Conservation (phyloP, 78 protist genomes). For the Emiliania huxleyi region DNA sequence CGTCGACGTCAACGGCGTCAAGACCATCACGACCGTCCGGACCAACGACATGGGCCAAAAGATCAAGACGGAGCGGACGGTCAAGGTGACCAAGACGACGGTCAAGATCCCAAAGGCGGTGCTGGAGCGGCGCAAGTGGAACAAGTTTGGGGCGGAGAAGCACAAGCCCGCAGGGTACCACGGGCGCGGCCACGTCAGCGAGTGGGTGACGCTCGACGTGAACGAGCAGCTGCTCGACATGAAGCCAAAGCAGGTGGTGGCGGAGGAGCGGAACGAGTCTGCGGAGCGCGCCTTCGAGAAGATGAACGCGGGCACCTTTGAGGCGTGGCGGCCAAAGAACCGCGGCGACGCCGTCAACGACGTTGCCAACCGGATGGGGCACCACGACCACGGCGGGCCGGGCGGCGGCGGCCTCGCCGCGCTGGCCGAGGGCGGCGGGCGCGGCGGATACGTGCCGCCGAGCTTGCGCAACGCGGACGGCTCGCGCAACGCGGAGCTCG, state of each 20-base stretch:
- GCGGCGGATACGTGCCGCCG: not conserved
- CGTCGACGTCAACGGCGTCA: not conserved
- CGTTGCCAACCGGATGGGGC: not conserved
- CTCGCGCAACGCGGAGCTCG: not conserved
- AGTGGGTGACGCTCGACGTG: not conserved
- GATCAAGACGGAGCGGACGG: not conserved
- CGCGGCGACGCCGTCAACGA: not conserved
- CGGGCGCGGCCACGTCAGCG: not conserved
- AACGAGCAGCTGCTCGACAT: not conserved
- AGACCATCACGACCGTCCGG: not conserved
- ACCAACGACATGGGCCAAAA: not conserved
- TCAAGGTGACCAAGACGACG: not conserved
- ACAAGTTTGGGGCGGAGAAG: not conserved
- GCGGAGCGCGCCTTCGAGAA: slow-evolving; percentile 17
- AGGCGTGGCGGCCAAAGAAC: slow-evolving; percentile 5
- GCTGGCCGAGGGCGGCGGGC: not conserved
- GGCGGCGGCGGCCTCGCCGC: not conserved
- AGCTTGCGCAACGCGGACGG: slow-evolving; percentile 17
- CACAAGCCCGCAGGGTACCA: not conserved
- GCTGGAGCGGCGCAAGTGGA: not conserved
- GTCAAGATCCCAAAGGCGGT: not conserved
- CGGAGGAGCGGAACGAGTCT: not conserved
- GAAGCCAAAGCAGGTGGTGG: not conserved
- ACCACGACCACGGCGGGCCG: not conserved
- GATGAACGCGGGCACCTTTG: not conserved